phyloP scores from a whole-genome alignment of 2,329 filamentous ascomycete genomes.

The Penicillium sp. region DNA sequence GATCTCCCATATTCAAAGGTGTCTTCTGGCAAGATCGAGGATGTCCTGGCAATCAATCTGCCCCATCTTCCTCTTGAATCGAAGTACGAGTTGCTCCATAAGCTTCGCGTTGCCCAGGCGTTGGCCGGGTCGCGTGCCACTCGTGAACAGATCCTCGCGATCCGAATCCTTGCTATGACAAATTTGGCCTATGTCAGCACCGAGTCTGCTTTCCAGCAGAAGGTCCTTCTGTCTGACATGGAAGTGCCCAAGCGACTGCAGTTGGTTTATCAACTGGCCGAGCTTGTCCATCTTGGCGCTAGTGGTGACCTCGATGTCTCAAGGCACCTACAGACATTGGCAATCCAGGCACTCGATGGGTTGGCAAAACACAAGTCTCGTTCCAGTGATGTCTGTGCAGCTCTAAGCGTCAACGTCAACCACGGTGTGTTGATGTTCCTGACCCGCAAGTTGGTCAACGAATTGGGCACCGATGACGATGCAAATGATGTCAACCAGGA shows the following conservation, averaged over 20 bases:
- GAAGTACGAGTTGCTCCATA: slow-evolving; percentile 79
- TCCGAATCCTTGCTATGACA: slow-evolving; percentile 78
- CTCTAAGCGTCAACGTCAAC: slow-evolving; percentile 92
- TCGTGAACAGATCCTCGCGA: slow-evolving; percentile 70
- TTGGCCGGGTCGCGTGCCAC: slow-evolving; percentile 61
- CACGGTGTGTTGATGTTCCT: slow-evolving; percentile 93
- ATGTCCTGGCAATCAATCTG: slow-evolving; percentile 42
- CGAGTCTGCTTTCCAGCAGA: slow-evolving; percentile 77
- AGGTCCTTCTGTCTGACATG: slow-evolving; percentile 77
- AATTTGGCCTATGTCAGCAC: slow-evolving; percentile 86
- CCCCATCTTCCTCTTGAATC: slow-evolving; percentile 64
- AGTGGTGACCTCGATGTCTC: slow-evolving; percentile 65
- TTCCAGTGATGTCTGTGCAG: slow-evolving; percentile 74
- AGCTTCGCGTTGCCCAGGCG: slow-evolving; percentile 76
- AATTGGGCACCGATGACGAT: slow-evolving; percentile 60
- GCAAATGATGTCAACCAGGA: slow-evolving; percentile 64
- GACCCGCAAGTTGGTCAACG: slow-evolving; percentile 80
- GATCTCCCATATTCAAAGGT: slow-evolving; percentile 57
- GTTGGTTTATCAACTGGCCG: slow-evolving; percentile 84
- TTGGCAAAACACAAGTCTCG: slow-evolving; percentile 73
- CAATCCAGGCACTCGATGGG: slow-evolving; percentile 77
- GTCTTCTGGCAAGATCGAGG: slow-evolving; percentile 34
- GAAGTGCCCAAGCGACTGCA: slow-evolving; percentile 87
- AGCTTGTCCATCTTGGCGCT: slow-evolving; percentile 78
- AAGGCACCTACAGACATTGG: slow-evolving; percentile 72